These are phyloP conservation scores for Boletus subparvulus DNA, from an alignment of 768 basidiomycete species.

Conservation along the genomic window DNA sequence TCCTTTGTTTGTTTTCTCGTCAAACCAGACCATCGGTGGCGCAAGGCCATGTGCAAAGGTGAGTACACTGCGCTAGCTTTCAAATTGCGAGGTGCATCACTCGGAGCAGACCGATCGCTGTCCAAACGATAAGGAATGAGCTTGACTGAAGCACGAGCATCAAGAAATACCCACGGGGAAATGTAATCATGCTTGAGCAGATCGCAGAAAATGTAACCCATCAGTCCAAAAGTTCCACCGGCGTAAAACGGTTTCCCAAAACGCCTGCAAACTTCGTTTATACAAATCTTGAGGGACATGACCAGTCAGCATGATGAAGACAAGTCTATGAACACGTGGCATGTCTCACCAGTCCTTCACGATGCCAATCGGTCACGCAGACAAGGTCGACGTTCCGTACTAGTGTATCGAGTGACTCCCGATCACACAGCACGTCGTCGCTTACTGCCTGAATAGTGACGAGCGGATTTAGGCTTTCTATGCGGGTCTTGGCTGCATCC, in stretches of 20 bases:
- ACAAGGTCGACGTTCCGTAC: conserved; percentile 77
- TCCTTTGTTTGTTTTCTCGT: conserved; percentile 79
- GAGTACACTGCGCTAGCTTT: conserved; percentile 65
- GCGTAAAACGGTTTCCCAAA: conserved; percentile 80
- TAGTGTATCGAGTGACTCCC: conserved; percentile 54
- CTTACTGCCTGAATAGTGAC: conserved; percentile 75
- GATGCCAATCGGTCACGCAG: conserved; percentile 79
- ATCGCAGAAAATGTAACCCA: conserved; percentile 95
- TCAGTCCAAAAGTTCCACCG: conserved; percentile 87
- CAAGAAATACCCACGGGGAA: conserved; percentile 58
- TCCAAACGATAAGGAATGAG: conserved; percentile 6
- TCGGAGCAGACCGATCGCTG: conserved; percentile 64
- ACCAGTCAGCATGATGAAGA: conserved; percentile 7
- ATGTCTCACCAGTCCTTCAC: conserved; percentile 64
- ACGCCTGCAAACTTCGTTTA: conserved; percentile 80
- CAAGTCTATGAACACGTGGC: neutral
- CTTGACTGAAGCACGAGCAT: conserved; percentile 7
- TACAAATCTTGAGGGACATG: conserved; percentile 51
- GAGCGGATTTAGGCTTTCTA: conserved; percentile 90
- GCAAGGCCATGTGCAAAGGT: conserved; percentile 59
- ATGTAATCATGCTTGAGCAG: conserved; percentile 85
- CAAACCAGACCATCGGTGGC: conserved; percentile 66
- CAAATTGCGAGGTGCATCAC: conserved; percentile 57
- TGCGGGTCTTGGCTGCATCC: conserved; percentile 77
- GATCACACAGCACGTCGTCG: conserved; percentile 46